Base-by-base conservation (phyloP, 352 stramenopile species). In the Phytophthora sansomeana region DNA sequence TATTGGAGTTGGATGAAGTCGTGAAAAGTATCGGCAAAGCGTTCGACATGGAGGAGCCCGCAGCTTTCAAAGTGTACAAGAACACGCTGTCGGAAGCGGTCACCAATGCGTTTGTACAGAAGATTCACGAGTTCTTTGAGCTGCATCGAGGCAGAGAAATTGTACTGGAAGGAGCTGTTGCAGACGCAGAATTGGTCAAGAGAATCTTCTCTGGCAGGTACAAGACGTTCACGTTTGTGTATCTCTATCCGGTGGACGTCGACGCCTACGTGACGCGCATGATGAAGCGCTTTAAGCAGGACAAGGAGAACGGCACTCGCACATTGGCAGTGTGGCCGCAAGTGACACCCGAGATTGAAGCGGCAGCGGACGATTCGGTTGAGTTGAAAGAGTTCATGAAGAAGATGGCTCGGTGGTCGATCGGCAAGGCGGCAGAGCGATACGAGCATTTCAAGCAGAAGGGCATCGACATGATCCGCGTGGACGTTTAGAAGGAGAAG, bases 1-100 rank as follows among this genome's bases (percentile, higher is more conserved):
- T 67, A 9, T 2, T 67, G 39, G 59, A 61, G 59, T 32, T 67
- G 49, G 50, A 67, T 29, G 9, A 49, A 50, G n/a, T 61, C 14
- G 42, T 61, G 32, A 55, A 8, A 30, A 43, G 24, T 8, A 11
- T 46, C 4, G 41, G 32, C 13, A 19, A 38, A 26, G 39, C 32
- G n/a, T 55, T 67, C 14, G 50, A 13, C n/a, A 39, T 62, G n/a
- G 7, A 60, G 1, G 41, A 61, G 6, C n/a, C 4, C 4, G 13
- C 24, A 6, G 59, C 26, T 6, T 57, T 62, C 28, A 8, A 29
- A 19, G 46, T 67, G 41, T 67, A 67, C 59, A 61, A 61, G 33
- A 67, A 67, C 19, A 14, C n/a, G 24, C 14, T 61, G 47, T 19
- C 32, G 5, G 59, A 54, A 16, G 33, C 41, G 2, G 28, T 62